A percentile compares a stretch with the other conserved stretches of the same genome.
Evolutionary conservation across 2,329 filamentous ascomycete genomes (phyloP).

Genomic region (Knufia fluminis): DNA sequence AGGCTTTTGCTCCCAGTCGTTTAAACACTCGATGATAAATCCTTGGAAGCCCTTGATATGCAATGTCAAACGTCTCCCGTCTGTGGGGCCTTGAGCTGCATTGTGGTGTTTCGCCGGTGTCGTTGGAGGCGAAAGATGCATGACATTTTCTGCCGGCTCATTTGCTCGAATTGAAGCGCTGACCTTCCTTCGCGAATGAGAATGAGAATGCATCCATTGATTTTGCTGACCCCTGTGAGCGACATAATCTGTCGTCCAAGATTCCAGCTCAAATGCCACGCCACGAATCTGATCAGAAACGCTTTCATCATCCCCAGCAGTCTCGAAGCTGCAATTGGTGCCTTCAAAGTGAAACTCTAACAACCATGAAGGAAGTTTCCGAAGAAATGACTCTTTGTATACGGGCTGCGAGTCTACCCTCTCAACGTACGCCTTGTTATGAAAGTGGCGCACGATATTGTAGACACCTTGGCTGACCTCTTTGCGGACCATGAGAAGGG

Average conservation of each 20-base stretch:
- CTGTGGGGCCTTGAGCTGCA: slow-evolving; percentile 42
- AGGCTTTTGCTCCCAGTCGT: slow-evolving; percentile 74
- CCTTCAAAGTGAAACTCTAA: slow-evolving; percentile 75
- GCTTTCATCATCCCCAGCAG: slow-evolving; percentile 76
- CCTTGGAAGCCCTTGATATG: slow-evolving; percentile 78
- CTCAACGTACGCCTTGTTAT: slow-evolving; percentile 58
- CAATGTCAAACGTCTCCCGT: slow-evolving; percentile 72
- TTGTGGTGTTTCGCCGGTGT: slow-evolving; percentile 36
- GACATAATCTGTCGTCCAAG: slow-evolving; percentile 80
- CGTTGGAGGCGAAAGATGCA: slow-evolving; percentile 40
- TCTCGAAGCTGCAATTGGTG: slow-evolving; percentile 78
- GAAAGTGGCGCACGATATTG: slow-evolving; percentile 79
- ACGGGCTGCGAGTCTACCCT: slow-evolving; percentile 34
- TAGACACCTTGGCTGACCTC: slow-evolving; percentile 89
- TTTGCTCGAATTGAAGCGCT: slow-evolving; percentile 63
- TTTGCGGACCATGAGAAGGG: slow-evolving; percentile 77
- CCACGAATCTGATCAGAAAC: slow-evolving; percentile 77
- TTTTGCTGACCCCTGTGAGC: slow-evolving; percentile 64
- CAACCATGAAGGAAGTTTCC: slow-evolving; percentile 75
- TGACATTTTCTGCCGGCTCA: slow-evolving; percentile 48
- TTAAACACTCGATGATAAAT: slow-evolving; percentile 78
- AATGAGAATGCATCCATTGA: slow-evolving; percentile 32
- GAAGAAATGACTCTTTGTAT: slow-evolving; percentile 50
- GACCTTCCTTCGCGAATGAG: slow-evolving; percentile 56
- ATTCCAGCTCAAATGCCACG: slow-evolving; percentile 75